A percentile compares a stretch with the other conserved stretches of the same genome.
These are phyloP conservation scores for Neoarthrinium moseri DNA, from an alignment of 2,329 filamentous ascomycete genomes.

Conservation along the genomic window DNA sequence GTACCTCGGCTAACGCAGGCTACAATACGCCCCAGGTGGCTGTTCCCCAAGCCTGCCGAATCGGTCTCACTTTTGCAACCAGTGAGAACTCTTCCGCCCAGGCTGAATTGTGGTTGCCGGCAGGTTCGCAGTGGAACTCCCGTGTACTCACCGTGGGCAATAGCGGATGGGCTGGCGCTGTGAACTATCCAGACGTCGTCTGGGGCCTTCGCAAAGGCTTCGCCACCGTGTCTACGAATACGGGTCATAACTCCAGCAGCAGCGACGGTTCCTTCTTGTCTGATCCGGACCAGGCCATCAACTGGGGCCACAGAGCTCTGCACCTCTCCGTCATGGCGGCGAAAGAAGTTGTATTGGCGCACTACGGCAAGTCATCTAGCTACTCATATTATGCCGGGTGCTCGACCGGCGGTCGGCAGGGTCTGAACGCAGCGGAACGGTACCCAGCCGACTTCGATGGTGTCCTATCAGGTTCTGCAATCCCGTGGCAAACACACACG, in stretches of 20 bases:
- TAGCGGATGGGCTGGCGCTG: background rate
- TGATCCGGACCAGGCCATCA: slow-evolving; percentile 20
- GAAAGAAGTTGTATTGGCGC: slow-evolving; percentile 41
- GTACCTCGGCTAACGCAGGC: background rate
- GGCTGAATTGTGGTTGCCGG: slow-evolving; percentile 7
- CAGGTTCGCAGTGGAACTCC: background rate
- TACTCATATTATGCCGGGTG: slow-evolving; percentile 52
- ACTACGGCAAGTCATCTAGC: slow-evolving; percentile 35
- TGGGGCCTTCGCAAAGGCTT: slow-evolving; percentile 5
- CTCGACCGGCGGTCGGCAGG: slow-evolving; percentile 54
- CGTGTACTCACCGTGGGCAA: slow-evolving; percentile 2
- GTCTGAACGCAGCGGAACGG: slow-evolving; percentile 42
- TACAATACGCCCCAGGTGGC: background rate
- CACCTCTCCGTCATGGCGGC: slow-evolving; percentile 34
- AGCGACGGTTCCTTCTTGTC: slow-evolving; percentile 22
- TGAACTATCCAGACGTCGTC: slow-evolving; percentile 3
- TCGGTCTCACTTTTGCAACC: background rate
- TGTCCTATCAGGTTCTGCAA: slow-evolving; percentile 39
- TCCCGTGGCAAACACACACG: slow-evolving; percentile 25
- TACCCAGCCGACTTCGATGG: slow-evolving; percentile 45
- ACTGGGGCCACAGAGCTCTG: slow-evolving; percentile 19
- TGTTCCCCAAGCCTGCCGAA: slow-evolving; percentile 3
- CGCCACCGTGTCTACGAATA: slow-evolving; percentile 3
- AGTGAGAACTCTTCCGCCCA: background rate
- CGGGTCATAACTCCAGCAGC: slow-evolving; percentile 13